These are phyloP conservation scores for Emergomyces africanus DNA, from an alignment of 2,329 filamentous ascomycete genomes.

Conservation along the genomic window DNA sequence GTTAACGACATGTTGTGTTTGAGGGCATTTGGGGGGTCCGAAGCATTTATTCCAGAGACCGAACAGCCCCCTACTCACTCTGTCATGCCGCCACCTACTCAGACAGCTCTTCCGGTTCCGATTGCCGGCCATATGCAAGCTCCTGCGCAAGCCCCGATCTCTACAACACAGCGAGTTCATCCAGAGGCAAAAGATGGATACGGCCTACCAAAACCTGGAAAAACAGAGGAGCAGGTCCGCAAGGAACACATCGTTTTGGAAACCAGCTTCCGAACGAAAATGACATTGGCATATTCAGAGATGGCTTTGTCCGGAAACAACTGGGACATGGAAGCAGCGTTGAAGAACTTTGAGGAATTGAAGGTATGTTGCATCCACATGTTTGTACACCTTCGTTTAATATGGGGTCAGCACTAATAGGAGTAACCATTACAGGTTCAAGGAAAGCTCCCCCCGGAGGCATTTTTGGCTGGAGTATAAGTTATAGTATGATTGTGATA, in stretches of 20 bases:
- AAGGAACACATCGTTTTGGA: conserved; percentile 58
- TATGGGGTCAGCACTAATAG: not conserved
- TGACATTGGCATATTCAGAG: conserved; percentile 66
- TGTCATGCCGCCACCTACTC: conserved; percentile 8
- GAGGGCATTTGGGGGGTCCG: conserved; percentile 49
- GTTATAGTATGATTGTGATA: not conserved
- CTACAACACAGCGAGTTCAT: conserved; percentile 7
- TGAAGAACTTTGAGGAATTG: conserved; percentile 61
- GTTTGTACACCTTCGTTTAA: conserved; percentile 17
- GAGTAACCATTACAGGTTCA: conserved; percentile 6
- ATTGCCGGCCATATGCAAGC: conserved; percentile 10
- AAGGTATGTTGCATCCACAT: conserved; percentile 40
- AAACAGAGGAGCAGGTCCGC: conserved; percentile 40
- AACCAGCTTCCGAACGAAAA: conserved; percentile 62
- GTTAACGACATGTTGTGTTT: conserved; percentile 68
- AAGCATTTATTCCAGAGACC: conserved; percentile 38
- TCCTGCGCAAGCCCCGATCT: conserved; percentile 13
- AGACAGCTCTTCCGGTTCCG: conserved; percentile 18
- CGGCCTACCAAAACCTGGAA: conserved; percentile 30
- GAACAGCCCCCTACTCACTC: conserved; percentile 26
- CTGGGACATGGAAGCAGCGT: conserved; percentile 68
- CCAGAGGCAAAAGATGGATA: conserved; percentile 26
- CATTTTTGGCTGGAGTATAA: conserved; percentile 10
- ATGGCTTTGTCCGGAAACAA: conserved; percentile 67
- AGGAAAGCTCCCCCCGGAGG: conserved; percentile 10